Base-by-base conservation (phyloP, 2,329 filamentous ascomycete species). In the Cordyceps pruinosa region DNA sequence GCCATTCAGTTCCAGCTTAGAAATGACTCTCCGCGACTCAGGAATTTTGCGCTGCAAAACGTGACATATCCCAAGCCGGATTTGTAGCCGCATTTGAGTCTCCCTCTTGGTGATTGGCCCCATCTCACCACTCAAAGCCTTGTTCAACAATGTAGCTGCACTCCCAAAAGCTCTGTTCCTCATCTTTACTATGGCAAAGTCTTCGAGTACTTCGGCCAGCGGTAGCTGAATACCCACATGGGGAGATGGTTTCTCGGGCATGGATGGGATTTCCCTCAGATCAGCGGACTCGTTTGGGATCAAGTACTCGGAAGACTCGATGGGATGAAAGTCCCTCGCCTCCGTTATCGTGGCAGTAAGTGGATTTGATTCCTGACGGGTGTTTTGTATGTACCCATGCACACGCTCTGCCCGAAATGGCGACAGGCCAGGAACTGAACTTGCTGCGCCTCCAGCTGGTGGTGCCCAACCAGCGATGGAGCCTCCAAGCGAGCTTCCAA, bases 151-250 rank as follows among this genome's bases (percentile, higher is more conserved):
- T 32, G 25, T 10, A 17, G 17, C 37, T 32, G 49, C 49, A 21
- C 9, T 10, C 1, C 5, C 26, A 5, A 53, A 41, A 28, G 30
- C 25, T 23, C 49, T 7, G 13, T 0, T 4, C 13, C 32, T 34
- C 49, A 53, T 53, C 37, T 53, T 44, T 39, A 32, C 49, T 17
- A 34, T 26, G 5, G 49, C 49, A 32, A 19, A 53, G 12, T 53
- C 49, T 53, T 53, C 49, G 26, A 42, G 28, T n/a, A 53, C 49
- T 10, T 23, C 49, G 25, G n/a, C 13, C 23, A 53, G 2, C 19
- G n/a, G 25, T n/a, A 44, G 49, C 25, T 53, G 1, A 35, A 44
- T 44, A 34, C 32, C n/a, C n/a, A 21, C 35, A 13, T 44, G 10
- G 37, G 15, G 19, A 30, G 25, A 1, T n/a, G 35, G 3, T 48